Conservation (phyloP, 2,329 filamentous ascomycete genomes). For the Talaromyces atroroseus region DNA sequence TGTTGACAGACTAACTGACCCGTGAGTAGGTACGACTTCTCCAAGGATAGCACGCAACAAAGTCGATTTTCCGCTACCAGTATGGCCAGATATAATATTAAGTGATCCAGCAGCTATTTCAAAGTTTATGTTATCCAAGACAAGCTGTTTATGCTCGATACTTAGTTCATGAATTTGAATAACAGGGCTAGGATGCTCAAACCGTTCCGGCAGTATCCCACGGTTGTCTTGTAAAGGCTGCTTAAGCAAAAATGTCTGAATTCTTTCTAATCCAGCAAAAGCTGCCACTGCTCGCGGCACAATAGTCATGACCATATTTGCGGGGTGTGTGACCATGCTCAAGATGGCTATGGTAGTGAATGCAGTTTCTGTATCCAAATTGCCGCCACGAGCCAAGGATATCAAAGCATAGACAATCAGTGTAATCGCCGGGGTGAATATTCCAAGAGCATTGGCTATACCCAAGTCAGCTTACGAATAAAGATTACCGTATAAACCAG, state of each 20-base stretch:
- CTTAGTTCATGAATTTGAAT: constrained; percentile 3
- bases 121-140: constrained; percentile 39
- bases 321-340: constrained; percentile 20
- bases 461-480: not conserved
- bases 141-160: constrained; percentile 17
- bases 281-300: constrained; percentile 32
- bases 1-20: constrained; percentile 29
- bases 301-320: constrained; percentile 20
- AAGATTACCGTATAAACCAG: not conserved
- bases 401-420: constrained; percentile 32
- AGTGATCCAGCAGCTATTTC: constrained; percentile 38
- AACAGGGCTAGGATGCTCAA: no score
- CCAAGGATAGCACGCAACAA: constrained; percentile 43
- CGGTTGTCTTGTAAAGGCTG: not conserved
- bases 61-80: constrained; percentile 50
- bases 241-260: constrained; percentile 29
- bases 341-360: constrained; percentile 25
- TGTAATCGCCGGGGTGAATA: constrained; percentile 8
- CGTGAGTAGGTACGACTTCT: constrained; percentile 33
- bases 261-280: constrained; percentile 36
- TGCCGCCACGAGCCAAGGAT: constrained; percentile 18
- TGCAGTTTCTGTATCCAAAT: constrained; percentile 23
- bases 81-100: constrained; percentile 47
- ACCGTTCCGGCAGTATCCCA: not conserved
- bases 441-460: not conserved